phyloP scores from a whole-genome alignment of 1,284 basidiomycete genomes.

The Exobasidium rhododendri region DNA sequence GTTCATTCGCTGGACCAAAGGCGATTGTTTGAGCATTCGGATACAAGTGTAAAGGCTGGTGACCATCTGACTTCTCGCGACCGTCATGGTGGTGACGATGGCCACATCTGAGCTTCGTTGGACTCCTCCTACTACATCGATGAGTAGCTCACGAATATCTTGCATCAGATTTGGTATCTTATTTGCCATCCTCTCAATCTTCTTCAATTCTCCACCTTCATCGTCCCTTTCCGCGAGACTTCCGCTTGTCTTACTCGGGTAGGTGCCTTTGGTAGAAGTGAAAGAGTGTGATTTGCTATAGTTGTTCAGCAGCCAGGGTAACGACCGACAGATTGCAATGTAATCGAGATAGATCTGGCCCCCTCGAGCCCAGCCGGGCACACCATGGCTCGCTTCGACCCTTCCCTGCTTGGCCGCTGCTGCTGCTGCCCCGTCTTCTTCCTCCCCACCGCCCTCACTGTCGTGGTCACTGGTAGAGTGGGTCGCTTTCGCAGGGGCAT shows the following conservation, averaged over 20 bases:
- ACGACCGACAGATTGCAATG: constrained; percentile 9
- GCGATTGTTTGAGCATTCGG: background rate
- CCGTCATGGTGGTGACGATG: background rate
- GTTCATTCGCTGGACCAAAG: background rate
- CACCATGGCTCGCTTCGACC: too few relatives aligned
- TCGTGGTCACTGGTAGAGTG: constrained; percentile 29
- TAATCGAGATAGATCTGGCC: constrained; percentile 13
- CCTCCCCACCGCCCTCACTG: constrained; percentile 17
- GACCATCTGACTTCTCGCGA: constrained; percentile 6
- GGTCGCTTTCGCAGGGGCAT: too few relatives aligned
- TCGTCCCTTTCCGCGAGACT: background rate
- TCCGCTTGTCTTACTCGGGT: background rate
- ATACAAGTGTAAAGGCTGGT: constrained; percentile 1
- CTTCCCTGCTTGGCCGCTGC: background rate
- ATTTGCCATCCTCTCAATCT: constrained; percentile 3
- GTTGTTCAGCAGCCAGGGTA: background rate
- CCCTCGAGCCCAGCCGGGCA: constrained; percentile 14
- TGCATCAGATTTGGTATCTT: constrained; percentile 1
- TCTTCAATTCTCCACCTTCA: background rate
- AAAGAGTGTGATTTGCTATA: background rate
- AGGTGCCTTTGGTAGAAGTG: background rate
- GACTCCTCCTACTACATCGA: background rate
- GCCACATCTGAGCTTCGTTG: too few relatives aligned
- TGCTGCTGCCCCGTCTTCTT: constrained; percentile 1
- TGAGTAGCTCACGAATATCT: background rate